Base-by-base conservation (phyloP, 306 rosid species). In the Cajanus cajan region DNA sequence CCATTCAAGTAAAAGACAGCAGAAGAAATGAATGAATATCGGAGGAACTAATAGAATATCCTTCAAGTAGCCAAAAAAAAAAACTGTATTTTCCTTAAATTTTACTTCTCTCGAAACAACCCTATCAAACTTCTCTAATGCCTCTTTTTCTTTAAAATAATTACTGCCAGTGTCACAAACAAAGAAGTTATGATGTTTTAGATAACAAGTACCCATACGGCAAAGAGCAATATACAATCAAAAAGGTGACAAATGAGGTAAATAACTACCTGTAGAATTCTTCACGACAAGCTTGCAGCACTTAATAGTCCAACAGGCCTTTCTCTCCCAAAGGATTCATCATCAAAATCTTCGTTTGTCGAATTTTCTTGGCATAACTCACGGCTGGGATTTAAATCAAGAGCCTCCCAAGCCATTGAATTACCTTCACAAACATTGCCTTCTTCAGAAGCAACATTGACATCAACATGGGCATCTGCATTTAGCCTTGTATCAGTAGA, bases 321-420 rank as follows among this genome's bases (percentile, higher is more conserved):
- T 64, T 96, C 97, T 86, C 89, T 77, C 50, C 88, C 96, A 77
- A 93, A 93, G 48, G 96, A 66, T 74, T 91, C 97, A 57, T 93
- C 97, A 37, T 85, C 99, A 81, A 91, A 91, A 86, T 90, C 98
- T 89, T 93, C 97, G 81, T 91, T 91, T 54, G 91, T 89, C 44
- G 97, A 93, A 77, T 93, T 93, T 82, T 96, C 98, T 88, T 93
- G 99, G 85, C 99, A 93, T 48, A 96, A 70, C 68, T 89, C 94
- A 15, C 57, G 80, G 34, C 71, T 71, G 73, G 93, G 82, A 75
- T 87, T 90, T 69, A 87, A 64, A 76, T 71, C 90, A 81, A 86
- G 88, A 84, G 90, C 51, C 40, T 87, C 92, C 97, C 94, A 91
- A 68, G 82, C 83, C 86, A 89, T 72, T 77, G 93, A 73, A 78